A percentile compares a stretch with the other conserved stretches of the same genome.
phyloP scores from a whole-genome alignment of 2,329 filamentous ascomycete genomes.

The Alternaria ventricosa region DNA sequence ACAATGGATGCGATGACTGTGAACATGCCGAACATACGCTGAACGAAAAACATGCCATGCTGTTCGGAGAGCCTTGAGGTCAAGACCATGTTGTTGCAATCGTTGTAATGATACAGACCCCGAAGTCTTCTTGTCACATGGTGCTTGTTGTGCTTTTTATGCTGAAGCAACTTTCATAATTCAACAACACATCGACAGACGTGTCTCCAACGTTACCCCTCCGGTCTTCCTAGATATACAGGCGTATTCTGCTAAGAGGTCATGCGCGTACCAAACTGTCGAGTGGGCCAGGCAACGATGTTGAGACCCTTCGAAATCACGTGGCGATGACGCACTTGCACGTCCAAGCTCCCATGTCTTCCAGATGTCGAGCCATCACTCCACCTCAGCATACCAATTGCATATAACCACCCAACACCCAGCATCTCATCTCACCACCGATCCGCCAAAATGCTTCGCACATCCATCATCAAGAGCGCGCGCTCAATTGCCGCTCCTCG shows the following conservation, averaged over 20 bases:
- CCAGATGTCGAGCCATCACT: constrained; percentile 23
- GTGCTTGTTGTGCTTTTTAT: not conserved
- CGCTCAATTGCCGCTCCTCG: constrained; percentile 47
- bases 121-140: not conserved
- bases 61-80: not conserved
- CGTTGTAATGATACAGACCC: not conserved
- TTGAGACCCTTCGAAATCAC: constrained; percentile 7
- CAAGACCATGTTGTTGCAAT: not conserved
- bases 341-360: constrained; percentile 24
- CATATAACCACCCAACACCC: constrained; percentile 20
- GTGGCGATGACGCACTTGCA: constrained; percentile 31
- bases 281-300: not conserved
- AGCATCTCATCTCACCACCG: constrained; percentile 12
- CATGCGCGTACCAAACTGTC: not conserved
- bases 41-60: not conserved
- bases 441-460: constrained; percentile 44
- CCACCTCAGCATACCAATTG: constrained; percentile 30
- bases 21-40: not conserved
- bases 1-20: not conserved
- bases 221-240: not conserved
- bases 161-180: not conserved
- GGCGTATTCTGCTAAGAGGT: not conserved
- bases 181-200: not conserved
- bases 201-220: not conserved
- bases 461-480: constrained; percentile 49